Percentiles rank a stretch among this genome's conserved stretches.
These are phyloP conservation scores for Apiospora arundinis DNA, from an alignment of 2,329 filamentous ascomycete species.

Conservation along the genomic window DNA sequence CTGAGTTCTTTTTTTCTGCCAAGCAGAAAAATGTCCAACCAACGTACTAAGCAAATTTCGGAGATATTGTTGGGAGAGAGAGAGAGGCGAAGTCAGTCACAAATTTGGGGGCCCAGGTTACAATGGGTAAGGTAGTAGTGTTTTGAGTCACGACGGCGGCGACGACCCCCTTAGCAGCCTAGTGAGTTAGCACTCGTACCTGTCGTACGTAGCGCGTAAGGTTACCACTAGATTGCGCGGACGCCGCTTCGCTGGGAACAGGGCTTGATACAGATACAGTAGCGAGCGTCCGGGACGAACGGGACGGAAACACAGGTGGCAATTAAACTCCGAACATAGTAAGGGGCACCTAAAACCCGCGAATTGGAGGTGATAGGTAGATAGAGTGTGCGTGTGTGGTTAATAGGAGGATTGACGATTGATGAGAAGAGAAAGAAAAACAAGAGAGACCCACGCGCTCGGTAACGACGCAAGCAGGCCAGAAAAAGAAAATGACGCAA, in stretches of 20 bases:
- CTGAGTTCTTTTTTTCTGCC: background rate
- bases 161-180: too few relatives aligned
- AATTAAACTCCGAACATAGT: constrained; percentile 8
- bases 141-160: constrained; percentile 7
- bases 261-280: background rate
- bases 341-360: background rate
- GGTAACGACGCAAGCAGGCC: background rate
- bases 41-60: background rate
- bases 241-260: constrained; percentile 13
- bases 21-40: too few relatives aligned
- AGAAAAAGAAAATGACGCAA: constrained; percentile 1
- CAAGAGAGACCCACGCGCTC: background rate
- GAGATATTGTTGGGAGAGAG: background rate
- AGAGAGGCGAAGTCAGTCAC: background rate
- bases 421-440: too few relatives aligned
- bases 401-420: background rate
- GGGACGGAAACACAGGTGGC: background rate
- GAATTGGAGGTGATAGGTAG: background rate
- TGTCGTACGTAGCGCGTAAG: background rate
- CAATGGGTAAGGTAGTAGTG: background rate
- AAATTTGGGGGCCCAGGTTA: constrained; percentile 2
- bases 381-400: background rate
- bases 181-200: background rate
- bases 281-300: background rate
- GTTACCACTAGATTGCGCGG: constrained; percentile 16